Evolutionary conservation across 2,329 filamentous ascomycete genomes (phyloP).

Genomic region (Fusarium sp.): DNA sequence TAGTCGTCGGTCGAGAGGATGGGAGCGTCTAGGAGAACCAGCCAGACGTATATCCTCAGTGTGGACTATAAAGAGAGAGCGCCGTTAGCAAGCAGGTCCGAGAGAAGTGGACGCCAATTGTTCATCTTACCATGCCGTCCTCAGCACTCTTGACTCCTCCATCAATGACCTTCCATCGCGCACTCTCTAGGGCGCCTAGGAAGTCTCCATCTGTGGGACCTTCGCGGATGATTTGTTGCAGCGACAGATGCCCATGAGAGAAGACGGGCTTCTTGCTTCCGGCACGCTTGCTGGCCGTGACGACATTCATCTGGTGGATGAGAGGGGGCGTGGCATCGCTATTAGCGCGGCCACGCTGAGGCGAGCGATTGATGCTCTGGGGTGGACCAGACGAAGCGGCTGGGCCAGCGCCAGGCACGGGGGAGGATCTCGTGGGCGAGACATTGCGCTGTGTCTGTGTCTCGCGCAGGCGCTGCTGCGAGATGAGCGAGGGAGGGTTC

Average conservation of each 20-base stretch:
- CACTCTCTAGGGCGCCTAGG: constrained; percentile 70
- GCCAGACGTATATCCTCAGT: constrained; percentile 93
- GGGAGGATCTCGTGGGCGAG: constrained; percentile 45
- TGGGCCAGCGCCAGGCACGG: constrained; percentile 12
- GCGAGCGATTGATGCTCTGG: constrained; percentile 50
- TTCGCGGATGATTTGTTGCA: constrained; percentile 81
- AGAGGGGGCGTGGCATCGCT: constrained; percentile 68
- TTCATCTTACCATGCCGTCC: constrained; percentile 75
- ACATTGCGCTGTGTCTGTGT: constrained; percentile 51
- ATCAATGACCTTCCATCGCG: constrained; percentile 75
- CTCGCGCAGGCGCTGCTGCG: constrained; percentile 66
- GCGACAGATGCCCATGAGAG: constrained; percentile 63
- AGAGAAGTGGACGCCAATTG: not conserved
- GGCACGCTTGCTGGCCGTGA: constrained; percentile 49
- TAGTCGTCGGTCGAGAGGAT: constrained; percentile 87
- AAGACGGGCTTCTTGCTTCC: constrained; percentile 55
- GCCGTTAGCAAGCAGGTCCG: constrained; percentile 4
- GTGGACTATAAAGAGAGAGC: constrained; percentile 69
- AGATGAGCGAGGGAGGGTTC: constrained; percentile 63
- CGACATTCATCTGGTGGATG: constrained; percentile 50
- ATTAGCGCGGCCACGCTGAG: constrained; percentile 71
- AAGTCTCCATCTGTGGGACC: constrained; percentile 78
- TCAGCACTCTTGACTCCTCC: constrained; percentile 78
- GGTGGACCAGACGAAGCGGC: constrained; percentile 12
- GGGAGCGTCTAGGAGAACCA: constrained; percentile 88